Base-by-base conservation (phyloP, 495 filamentous ascomycete species). In the Lasiosphaeriaceae sp. region DNA sequence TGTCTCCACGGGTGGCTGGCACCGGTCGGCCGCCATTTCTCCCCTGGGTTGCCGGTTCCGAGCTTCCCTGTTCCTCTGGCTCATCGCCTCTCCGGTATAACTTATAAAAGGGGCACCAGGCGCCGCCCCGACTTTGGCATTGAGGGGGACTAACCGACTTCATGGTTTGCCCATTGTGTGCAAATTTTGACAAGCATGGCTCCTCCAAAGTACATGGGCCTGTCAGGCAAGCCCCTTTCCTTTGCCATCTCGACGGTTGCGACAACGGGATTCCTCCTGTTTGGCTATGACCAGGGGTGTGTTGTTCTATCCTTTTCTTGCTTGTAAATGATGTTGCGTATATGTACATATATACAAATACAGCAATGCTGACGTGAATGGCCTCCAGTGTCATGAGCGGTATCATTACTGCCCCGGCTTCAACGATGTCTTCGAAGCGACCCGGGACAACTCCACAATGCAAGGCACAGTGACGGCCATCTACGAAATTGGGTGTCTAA, bases 391-490 rank as follows among this genome's bases (percentile, higher is more conserved):
- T 69, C n/a, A 94, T 93, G 90, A 84, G 80, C 59, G 89, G 90
- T 52, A 92, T 94, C 63, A 91, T 93, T 58, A 85, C 83, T 44
- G 83, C 89, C 0, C 72, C 77, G 80, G 82, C 11, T 95, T 95
- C 75, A 86, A 85, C 69, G 61, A 81, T 24, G 76, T 85, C 16
- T 90, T 93, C 64, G 81, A 82, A 12, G 84, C 84, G 43, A 88
- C 87, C 1, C 78, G 77, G 49, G 72, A 77, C 60, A 76, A 90
- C 63, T 72, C 83, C 5, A 86, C 84, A 1, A 90, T 90, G 83
- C 88, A 92, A 67, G 90, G 87, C 26, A 75, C 89, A 19, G 86
- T 93, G 14, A 93, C 90, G 2, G 87, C 90, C 2, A 89, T 95
- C 44, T 94, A 92, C 66, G 89, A 92, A 63, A 78, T 92, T 37